Conservation (phyloP, 495 filamentous ascomycete genomes). For the Aspergillus hancockii region DNA sequence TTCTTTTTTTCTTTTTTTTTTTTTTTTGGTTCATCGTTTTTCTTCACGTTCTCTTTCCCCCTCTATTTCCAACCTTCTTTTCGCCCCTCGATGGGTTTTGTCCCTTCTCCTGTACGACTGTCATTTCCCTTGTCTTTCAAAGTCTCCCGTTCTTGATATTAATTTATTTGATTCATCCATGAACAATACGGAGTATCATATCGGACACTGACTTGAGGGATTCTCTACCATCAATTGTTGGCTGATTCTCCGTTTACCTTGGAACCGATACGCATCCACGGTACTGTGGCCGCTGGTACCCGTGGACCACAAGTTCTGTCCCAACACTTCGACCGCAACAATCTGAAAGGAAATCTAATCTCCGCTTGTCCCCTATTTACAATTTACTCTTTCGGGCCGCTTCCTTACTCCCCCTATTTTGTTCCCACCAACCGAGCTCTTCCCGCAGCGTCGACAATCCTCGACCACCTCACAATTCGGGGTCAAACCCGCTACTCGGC, state of each 20-base stretch:
- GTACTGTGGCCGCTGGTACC: slow-evolving; percentile 19
- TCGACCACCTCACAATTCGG: background rate
- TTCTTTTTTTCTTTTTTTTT: slow-evolving; percentile 13
- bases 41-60: background rate
- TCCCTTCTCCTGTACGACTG: background rate
- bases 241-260: slow-evolving; percentile 7
- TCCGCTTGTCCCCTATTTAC: slow-evolving; percentile 38
- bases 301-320: background rate
- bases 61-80: background rate
- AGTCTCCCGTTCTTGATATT: slow-evolving; percentile 2
- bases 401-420: slow-evolving; percentile 11
- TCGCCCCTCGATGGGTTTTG: background rate
- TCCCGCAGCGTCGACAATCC: background rate
- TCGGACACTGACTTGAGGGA: background rate
- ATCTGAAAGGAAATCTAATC: slow-evolving; percentile 12
- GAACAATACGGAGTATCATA: background rate
- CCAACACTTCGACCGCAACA: slow-evolving; percentile 1
- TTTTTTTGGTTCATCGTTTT: slow-evolving; percentile 8
- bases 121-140: slow-evolving; percentile 9
- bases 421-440: background rate
- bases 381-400: slow-evolving; percentile 38
- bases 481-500: background rate
- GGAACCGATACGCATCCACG: slow-evolving; percentile 20
- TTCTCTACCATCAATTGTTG: background rate
- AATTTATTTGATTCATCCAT: background rate